Percentiles rank a stretch among this genome's conserved stretches.
Evolutionary conservation across 495 filamentous ascomycete species (phyloP).

Genomic region (Aspergillus heteromorphus): DNA sequence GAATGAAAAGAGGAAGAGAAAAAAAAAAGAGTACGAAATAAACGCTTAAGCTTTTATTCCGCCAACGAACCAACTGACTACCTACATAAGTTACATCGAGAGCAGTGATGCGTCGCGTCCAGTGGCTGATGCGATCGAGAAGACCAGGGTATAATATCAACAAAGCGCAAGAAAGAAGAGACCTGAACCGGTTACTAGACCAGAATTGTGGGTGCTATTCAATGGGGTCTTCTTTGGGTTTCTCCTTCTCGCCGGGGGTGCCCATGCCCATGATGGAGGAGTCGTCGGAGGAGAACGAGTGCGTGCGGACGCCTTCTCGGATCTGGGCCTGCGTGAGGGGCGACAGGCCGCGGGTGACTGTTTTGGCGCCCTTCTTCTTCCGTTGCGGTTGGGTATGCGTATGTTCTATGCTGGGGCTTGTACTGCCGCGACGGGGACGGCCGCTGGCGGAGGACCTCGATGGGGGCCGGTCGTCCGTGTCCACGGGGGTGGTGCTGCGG

Average conservation of each 20-base stretch:
- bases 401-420: conserved; percentile 20
- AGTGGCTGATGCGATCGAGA: background rate
- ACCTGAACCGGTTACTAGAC: too few relatives aligned
- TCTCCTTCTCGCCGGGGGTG: conserved; percentile 17
- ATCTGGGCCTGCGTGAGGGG: conserved; percentile 42
- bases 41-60: background rate
- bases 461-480: conserved; percentile 34
- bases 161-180: background rate
- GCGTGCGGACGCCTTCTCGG: conserved; percentile 33
- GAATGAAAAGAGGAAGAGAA: background rate
- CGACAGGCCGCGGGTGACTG: conserved; percentile 32
- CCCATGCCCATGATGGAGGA: conserved; percentile 21
- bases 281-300: conserved; percentile 38
- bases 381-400: conserved; percentile 29
- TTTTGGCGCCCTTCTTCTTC: conserved; percentile 33
- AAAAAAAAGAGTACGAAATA: background rate
- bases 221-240: conserved; percentile 22
- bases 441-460: conserved; percentile 31
- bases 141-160: conserved; percentile 4
- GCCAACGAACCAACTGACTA: background rate
- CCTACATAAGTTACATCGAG: background rate
- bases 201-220: conserved; percentile 12
- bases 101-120: too few relatives aligned
- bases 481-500: conserved; percentile 44
- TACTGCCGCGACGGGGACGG: conserved; percentile 35